phyloP scores from a whole-genome alignment of 1,284 basidiomycete genomes.

The Cutaneotrichosporon mucoides region DNA sequence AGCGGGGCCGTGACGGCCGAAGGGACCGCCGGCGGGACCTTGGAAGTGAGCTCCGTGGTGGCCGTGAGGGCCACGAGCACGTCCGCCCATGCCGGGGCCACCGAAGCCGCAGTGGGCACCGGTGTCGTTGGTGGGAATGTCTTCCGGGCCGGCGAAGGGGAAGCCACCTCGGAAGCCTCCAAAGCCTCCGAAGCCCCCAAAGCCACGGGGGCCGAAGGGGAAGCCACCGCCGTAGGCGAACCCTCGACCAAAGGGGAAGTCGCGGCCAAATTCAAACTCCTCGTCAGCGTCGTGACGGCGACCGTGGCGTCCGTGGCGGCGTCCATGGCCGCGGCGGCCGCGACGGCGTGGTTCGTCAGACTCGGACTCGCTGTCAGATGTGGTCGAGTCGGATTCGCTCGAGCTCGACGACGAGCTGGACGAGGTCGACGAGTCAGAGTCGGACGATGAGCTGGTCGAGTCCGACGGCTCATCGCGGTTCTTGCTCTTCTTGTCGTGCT shows the following conservation, averaged over 20 bases:
- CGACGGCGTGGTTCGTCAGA: neutral
- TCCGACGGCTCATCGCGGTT: neutral
- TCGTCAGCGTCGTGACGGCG: neutral
- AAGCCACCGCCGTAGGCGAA: neutral
- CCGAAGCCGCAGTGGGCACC: neutral
- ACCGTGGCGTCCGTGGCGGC: neutral
- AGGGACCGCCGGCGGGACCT: neutral
- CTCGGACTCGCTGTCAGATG: neutral
- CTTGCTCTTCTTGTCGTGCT: neutral
- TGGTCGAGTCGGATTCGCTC: neutral
- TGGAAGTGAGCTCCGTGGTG: neutral
- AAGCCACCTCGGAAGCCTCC: neutral
- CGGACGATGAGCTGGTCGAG: neutral
- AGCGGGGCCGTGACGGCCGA: neutral
- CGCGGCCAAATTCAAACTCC: neutral
- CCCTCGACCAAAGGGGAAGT: neutral
- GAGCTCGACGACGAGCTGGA: neutral
- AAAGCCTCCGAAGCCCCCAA: neutral
- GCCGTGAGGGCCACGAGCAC: too few relatives aligned
- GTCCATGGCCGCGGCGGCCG: neutral
- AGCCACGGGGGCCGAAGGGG: neutral
- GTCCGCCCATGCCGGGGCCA: neutral
- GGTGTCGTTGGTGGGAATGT: too few relatives aligned
- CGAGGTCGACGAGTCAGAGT: neutral
- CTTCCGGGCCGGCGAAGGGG: too few relatives aligned